phyloP scores from a whole-genome alignment of 2,329 filamentous ascomycete species.

The Trichoderma gracile region DNA sequence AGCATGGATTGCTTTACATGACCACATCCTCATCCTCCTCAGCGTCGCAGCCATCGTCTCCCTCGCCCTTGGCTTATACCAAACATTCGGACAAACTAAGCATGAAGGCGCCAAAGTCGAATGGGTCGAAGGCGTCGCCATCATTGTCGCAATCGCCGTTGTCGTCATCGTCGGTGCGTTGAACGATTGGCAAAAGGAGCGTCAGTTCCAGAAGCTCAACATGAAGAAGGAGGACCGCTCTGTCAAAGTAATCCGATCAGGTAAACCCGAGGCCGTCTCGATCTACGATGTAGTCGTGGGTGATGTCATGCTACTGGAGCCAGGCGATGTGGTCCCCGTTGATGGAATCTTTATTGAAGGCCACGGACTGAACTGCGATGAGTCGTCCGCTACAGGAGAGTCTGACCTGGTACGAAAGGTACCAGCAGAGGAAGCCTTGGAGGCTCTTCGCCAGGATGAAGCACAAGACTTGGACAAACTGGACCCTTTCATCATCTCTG shows the following conservation, averaged over 20 bases:
- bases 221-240: constrained; percentile 62
- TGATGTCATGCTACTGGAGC: constrained; percentile 67
- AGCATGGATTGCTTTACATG: constrained; percentile 72
- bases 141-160: constrained; percentile 45
- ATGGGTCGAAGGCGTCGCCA: constrained; percentile 69
- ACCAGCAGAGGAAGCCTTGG: constrained; percentile 57
- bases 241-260: constrained; percentile 67
- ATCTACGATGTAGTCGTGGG: constrained; percentile 69
- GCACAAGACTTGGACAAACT: constrained; percentile 50
- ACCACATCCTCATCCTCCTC: constrained; percentile 61
- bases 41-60: constrained; percentile 67
- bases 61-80: constrained; percentile 65
- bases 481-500: constrained; percentile 66
- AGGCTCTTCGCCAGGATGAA: constrained; percentile 44
- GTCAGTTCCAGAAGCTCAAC: constrained; percentile 65
- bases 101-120: constrained; percentile 52
- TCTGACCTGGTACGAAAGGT: constrained; percentile 72
- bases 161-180: constrained; percentile 63
- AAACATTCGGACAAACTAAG: constrained; percentile 55
- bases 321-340: constrained; percentile 69
- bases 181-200: constrained; percentile 70
- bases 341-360: constrained; percentile 68
- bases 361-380: constrained; percentile 61
- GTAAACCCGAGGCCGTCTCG: constrained; percentile 62
- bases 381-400: constrained; percentile 73